These are phyloP conservation scores for Apiospora pterosperma DNA, from an alignment of 2,329 filamentous ascomycete genomes.

Conservation along the genomic window DNA sequence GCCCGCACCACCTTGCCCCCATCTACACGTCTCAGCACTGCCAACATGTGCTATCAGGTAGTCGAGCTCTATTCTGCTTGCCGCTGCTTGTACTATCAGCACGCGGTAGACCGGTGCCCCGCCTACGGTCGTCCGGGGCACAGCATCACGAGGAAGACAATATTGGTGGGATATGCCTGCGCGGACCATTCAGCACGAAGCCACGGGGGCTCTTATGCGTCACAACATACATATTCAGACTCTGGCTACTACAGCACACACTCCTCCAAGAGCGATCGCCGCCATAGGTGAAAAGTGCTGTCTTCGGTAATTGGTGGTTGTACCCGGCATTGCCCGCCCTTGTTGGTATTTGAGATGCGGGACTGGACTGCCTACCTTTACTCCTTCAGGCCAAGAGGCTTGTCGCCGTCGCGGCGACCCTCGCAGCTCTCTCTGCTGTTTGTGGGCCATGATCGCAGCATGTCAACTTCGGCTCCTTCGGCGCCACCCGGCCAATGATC, in stretches of 20 bases:
- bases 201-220: slow-evolving; percentile 35
- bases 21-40: not conserved
- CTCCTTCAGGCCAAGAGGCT: slow-evolving; percentile 37
- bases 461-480: slow-evolving; percentile 35
- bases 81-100: slow-evolving; percentile 83
- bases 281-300: slow-evolving; percentile 48
- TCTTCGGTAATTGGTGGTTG: slow-evolving; percentile 48
- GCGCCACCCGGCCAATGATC: slow-evolving; percentile 14
- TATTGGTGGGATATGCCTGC: slow-evolving; percentile 82
- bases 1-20: not conserved
- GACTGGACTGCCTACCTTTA: slow-evolving; percentile 48
- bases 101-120: slow-evolving; percentile 79
- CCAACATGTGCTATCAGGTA: slow-evolving; percentile 80
- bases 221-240: slow-evolving; percentile 46
- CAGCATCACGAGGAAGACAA: slow-evolving; percentile 66
- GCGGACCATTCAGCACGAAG: slow-evolving; percentile 43
- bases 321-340: slow-evolving; percentile 35
- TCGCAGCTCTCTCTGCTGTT: slow-evolving; percentile 49
- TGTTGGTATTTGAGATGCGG: slow-evolving; percentile 40
- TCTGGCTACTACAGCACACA: slow-evolving; percentile 51
- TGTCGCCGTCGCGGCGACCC: slow-evolving; percentile 34
- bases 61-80: slow-evolving; percentile 84
- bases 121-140: slow-evolving; percentile 74
- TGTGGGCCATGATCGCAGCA: slow-evolving; percentile 39
- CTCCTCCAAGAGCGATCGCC: slow-evolving; percentile 39